Percentiles rank a stretch among this genome's conserved stretches.
Conservation (phyloP, 805 yeast genomes). For the Sugiyamaella smithiae region DNA sequence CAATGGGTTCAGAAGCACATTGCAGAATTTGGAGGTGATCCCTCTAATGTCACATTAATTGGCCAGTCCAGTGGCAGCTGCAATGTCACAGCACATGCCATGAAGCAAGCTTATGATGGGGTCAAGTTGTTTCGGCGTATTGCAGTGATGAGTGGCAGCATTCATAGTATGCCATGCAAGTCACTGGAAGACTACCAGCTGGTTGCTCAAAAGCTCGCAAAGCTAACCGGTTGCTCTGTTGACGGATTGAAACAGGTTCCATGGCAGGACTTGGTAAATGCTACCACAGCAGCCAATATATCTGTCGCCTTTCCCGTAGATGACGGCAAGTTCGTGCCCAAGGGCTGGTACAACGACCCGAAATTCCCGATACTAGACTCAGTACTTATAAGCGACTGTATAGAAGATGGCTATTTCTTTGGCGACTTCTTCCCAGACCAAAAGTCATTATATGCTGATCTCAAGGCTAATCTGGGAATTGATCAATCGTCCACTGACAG, state of each 20-base stretch:
- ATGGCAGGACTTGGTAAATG: constrained; percentile 27
- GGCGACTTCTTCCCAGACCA: constrained; percentile 6
- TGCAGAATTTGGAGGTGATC: constrained; percentile 47
- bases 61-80: constrained; percentile 51
- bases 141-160: constrained; percentile 32
- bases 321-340: constrained; percentile 28
- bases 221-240: constrained; percentile 17
- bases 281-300: constrained; percentile 25
- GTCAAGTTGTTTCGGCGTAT: constrained; percentile 24
- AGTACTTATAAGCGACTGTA: constrained; percentile 31
- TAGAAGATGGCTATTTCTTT: constrained; percentile 29
- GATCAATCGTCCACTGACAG: constrained; percentile 14
- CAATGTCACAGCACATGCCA: constrained; percentile 40
- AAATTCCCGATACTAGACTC: constrained; percentile 20
- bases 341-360: constrained; percentile 19
- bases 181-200: constrained; percentile 23
- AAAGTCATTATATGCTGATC: neutral
- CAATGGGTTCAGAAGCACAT: constrained; percentile 48
- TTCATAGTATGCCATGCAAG: constrained; percentile 22
- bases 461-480: constrained; percentile 6
- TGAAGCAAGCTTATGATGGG: constrained; percentile 13
- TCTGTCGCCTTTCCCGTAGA: constrained; percentile 27
- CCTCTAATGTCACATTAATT: constrained; percentile 40
- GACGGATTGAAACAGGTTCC: constrained; percentile 24
- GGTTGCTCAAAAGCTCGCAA: constrained; percentile 18